Base-by-base conservation (phyloP, 176 grass and related monocot species). In the Elymus sibiricus region DNA sequence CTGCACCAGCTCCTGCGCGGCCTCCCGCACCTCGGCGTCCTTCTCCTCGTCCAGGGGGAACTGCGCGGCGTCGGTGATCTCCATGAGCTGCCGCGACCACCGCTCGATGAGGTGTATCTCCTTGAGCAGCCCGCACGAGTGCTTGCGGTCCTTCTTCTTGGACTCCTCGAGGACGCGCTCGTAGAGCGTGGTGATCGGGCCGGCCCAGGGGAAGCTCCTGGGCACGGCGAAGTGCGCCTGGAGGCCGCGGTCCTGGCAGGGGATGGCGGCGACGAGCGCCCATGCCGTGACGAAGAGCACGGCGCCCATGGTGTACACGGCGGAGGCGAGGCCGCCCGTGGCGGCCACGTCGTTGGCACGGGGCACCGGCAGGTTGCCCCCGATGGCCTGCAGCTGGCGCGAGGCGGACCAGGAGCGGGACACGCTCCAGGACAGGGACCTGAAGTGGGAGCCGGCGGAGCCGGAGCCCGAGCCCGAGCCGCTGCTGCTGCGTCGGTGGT, bases 21-120 rank as follows among this genome's bases (percentile, higher is more conserved):
- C 92, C 70, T 86, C 88, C 67, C 79, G 86, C 86, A 99, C 83
- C 77, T 93, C 79, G 22, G 67, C 37, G 14, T 94, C 92, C 88
- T 91, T 99, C 25, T 89, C 89, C 3, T 87, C 4, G 3, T 79
- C 77, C 26, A 96, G 76, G 1, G 97, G 97, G 76, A 94, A 91
- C 25, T 99, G 88, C 0, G 87, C 68, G 2, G 88, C 71, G 44
- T 99, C 97, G 0, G 91, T 89, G 88, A 91, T 65, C 47, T 99
- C 94, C 38, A 90, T 87, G 71, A 99, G 77, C 27, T 94, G 82
- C 62, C 94, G 91, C 4, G 90, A 91, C 68, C 83, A 91, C 9
- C 86, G 84, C 87, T 99, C 97, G 7, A 93, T 99, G 79, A 94
- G 90, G 70, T 91, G 86, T 62, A 99, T 99, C 92, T 99, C 97